Evolutionary conservation across 139 green algal genomes (phyloP), one percentile per base, ranked within the genome.

Genomic region (Spirogloea muscicola): DNA sequence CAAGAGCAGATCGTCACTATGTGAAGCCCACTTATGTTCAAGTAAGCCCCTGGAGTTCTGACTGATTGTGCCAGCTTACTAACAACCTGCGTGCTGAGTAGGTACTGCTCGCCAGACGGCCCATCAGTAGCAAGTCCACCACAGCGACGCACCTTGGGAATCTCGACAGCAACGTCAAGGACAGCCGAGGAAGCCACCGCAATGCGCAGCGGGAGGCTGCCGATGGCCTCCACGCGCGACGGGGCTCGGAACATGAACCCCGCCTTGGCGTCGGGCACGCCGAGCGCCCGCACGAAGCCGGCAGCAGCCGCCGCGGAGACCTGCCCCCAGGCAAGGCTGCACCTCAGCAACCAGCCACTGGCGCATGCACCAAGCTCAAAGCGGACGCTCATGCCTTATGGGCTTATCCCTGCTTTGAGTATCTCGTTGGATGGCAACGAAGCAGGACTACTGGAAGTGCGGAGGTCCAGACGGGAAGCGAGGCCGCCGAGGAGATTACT

Each of bases 111-210:
- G n/a, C n/a, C n/a, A n/a, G n/a, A n/a, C n/a, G n/a, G n/a, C n/a
- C n/a, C n/a, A n/a, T n/a, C n/a, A n/a, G n/a, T n/a, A n/a, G n/a
- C n/a, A n/a, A n/a, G n/a, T n/a, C n/a, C n/a, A n/a, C n/a, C n/a
- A n/a, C n/a, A n/a, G n/a, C n/a, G n/a, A n/a, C n/a, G n/a, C n/a
- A 74, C 31, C 31, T 74, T 66, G 4, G 65, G 31, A 74, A 74
- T 66, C 16, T 68, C 51, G 5, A 74, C 57, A 39, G 13, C 27
- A 69, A 63, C 5, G 16, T 66, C 29, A 27, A 66, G n/a, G 34
- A 34, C 69, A 25, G 4, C 6, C 29, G 39, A 27, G n/a, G 31
- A 39, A 36, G 31, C 69, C 41, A 41, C 31, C 5, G 39, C 57
- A n/a, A 41, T 74, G 31, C 31, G 65, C 69, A 74, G 6, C 52